Evolutionary conservation across 345 rosid genomes (phyloP).

Genomic region (Brassica nigra): DNA sequence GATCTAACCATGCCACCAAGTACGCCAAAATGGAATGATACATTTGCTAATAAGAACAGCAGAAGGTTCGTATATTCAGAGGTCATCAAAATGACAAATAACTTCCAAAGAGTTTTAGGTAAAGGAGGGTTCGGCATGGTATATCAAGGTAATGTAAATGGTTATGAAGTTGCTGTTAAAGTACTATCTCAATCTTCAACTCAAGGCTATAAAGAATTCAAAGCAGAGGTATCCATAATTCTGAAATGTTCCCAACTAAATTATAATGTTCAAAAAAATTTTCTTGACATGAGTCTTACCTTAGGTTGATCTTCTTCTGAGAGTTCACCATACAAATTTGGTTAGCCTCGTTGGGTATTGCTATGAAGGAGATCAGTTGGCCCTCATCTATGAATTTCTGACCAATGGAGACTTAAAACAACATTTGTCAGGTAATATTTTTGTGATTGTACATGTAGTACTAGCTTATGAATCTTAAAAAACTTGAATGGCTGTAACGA

Average conservation of each 20-base stretch:
- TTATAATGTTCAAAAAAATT: too few relatives aligned
- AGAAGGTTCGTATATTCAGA: constrained; percentile 23
- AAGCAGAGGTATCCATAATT: constrained; percentile 41
- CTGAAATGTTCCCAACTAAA: background rate
- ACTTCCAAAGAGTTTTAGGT: constrained; percentile 41
- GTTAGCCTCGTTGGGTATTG: constrained; percentile 49
- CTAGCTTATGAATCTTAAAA: background rate
- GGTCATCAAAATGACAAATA: constrained; percentile 41
- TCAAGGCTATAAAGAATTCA: constrained; percentile 48
- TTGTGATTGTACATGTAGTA: background rate
- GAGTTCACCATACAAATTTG: constrained; percentile 55
- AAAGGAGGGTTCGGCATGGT: constrained; percentile 56
- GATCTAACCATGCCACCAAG: background rate
- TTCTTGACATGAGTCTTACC: background rate
- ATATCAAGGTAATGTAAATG: constrained; percentile 36
- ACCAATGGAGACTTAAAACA: constrained; percentile 45
- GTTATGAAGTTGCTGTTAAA: constrained; percentile 50
- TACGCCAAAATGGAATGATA: background rate
- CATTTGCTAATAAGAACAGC: constrained; percentile 16
- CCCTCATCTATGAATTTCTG: constrained; percentile 49
- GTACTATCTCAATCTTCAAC: constrained; percentile 43
- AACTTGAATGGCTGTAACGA: background rate
- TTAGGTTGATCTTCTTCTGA: constrained; percentile 45
- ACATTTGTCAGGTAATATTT: constrained; percentile 38
- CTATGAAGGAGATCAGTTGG: constrained; percentile 40